Evolutionary conservation across 2,329 filamentous ascomycete genomes (phyloP).

Genomic region (Cytospora leucostoma): DNA sequence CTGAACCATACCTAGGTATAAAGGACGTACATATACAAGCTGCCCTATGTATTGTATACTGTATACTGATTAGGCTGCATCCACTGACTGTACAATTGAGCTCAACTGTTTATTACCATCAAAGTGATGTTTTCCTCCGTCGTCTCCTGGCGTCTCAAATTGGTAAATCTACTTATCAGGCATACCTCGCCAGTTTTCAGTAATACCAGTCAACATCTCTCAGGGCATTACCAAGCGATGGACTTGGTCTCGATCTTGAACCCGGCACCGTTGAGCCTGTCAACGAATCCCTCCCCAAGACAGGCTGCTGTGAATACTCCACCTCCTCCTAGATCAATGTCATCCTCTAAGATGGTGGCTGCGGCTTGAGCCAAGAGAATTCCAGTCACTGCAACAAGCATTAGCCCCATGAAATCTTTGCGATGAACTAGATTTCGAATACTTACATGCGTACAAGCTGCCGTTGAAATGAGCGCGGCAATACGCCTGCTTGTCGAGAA

Average conservation of each 20-base stretch:
- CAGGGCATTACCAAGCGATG: conserved; percentile 33
- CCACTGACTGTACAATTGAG: too few species aligned
- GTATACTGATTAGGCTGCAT: too few species aligned
- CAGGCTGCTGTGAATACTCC: conserved; percentile 73
- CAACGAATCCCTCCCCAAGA: conserved; percentile 66
- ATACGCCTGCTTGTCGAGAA: conserved; percentile 51
- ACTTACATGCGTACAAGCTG: conserved; percentile 65
- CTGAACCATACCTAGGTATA: too few species aligned
- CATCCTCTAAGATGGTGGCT: conserved; percentile 63
- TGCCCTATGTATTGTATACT: too few species aligned
- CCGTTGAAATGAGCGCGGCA: conserved; percentile 59
- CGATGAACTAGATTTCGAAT: background rate
- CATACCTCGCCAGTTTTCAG: background rate
- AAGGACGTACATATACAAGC: too few species aligned
- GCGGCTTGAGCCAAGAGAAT: conserved; percentile 65
- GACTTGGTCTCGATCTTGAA: conserved; percentile 63
- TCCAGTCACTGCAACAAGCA: conserved; percentile 58
- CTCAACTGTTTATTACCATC: too few species aligned
- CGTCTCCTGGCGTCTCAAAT: background rate
- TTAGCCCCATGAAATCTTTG: conserved; percentile 8
- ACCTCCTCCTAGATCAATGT: conserved; percentile 57
- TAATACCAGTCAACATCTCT: background rate
- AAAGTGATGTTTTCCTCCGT: background rate
- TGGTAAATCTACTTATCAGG: background rate
- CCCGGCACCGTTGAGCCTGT: conserved; percentile 61